phyloP scores from a whole-genome alignment of 768 basidiomycete genomes.

The Gymnopilus dilepis region DNA sequence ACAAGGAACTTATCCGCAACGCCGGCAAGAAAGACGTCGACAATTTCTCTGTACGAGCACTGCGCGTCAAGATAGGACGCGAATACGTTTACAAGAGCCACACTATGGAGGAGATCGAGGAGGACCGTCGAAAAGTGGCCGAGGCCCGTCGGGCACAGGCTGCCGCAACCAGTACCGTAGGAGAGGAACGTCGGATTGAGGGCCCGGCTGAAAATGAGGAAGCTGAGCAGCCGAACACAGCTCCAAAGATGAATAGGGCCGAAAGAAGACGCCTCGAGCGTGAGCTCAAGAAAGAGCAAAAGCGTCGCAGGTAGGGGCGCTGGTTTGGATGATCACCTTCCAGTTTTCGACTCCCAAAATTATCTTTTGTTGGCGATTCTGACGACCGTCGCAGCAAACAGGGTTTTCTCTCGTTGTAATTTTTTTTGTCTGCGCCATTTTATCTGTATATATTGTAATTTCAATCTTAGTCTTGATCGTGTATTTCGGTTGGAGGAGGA shows the following conservation, averaged over 20 bases:
- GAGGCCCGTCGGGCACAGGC: background rate
- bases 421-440: no score
- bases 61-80: constrained; percentile 21
- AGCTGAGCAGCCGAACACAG: background rate
- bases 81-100: constrained; percentile 26
- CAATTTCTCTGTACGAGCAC: constrained; percentile 12
- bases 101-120: constrained; percentile 6
- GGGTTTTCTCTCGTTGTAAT: no score
- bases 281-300: constrained; percentile 18
- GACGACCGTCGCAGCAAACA: no score
- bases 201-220: background rate
- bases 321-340: background rate
- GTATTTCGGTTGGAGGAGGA: no score
- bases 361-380: no score
- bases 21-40: constrained; percentile 13
- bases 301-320: constrained; percentile 8
- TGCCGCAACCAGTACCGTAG: no score
- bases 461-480: no score
- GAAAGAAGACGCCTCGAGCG: constrained; percentile 21
- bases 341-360: no score
- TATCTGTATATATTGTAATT: no score
- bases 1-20: constrained; percentile 26
- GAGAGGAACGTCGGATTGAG: constrained; percentile 13
- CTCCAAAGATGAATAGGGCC: constrained; percentile 18
- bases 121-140: background rate